Evolutionary conservation across 371 early-diverging fungal species (phyloP), one percentile per base, ranked within the genome.

Genomic region (Blastocladiella emersonii): DNA sequence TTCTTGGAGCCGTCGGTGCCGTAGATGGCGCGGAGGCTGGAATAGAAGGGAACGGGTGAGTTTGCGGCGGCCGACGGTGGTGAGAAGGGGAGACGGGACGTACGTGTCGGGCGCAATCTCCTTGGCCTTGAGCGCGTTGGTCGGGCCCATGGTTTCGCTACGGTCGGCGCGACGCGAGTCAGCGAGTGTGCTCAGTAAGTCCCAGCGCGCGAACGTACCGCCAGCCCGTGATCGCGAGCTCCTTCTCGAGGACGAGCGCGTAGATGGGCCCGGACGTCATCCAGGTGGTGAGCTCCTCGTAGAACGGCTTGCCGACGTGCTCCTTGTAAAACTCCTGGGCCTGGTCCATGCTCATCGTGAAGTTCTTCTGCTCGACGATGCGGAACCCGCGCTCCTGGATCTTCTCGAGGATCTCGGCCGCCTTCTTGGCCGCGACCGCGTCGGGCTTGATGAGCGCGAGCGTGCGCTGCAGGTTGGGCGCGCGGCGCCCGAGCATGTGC

Each of bases 191-290:
- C n/a, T n/a, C n/a, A n/a, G n/a, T 53, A 53, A 7, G 27, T 53
- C 4, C 55, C 30, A 53, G 27, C 5, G 4, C 55, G 55, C 7
- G 8, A 17, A 57, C 57, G 37, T 32, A 57, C 57, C 91, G 71
- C 91, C 91, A 91, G 5, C 72, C 73, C 7, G 72, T 63, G 23
- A 92, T 78, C 6, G 84, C 89, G 32, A 78, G 68, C 17, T 74
- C 75, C 34, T 82, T 86, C 64, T 83, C 79, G 32, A 91, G 69
- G 0, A 87, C 79, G 71, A 91, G 61, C 0, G 85, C 88, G 49
- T 80, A 77, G 37, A 90, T 72, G 8, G 87, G 86, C 0, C 79
- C 84, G 67, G 85, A 86, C 63, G 81, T 80, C 82, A 92, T 87
- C 81, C 87, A 90, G 2, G 62, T 62, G 2, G 78, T 78, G 17